Evolutionary conservation across 768 basidiomycete species (phyloP), one percentile per base, ranked within the genome.

Genomic region (Amanita rubescens): DNA sequence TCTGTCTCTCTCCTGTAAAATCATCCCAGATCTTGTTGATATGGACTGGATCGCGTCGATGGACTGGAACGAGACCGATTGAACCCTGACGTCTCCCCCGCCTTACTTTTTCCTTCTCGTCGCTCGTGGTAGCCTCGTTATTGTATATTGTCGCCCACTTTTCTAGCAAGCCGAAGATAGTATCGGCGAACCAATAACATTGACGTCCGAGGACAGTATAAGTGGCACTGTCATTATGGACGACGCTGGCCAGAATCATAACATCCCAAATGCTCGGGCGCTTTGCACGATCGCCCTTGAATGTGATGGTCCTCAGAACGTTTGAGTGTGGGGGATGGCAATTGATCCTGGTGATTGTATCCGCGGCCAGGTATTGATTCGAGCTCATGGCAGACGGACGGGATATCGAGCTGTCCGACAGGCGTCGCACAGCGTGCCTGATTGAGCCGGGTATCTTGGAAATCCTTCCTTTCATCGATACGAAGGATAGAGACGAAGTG

Each of bases 141-240:
- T 42, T 22, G 19, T 42, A 22, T 5, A 20, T 22, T 19, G 8
- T 20, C 20, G 47, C 30, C 49, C 49, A 51, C 5, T 14, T 38
- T 14, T 51, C 49, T 14, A 51, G 24, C 11, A 51, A 20, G 14
- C n/a, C 49, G 11, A 35, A 38, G 19, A 51, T 51, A 15, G 20
- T 38, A 12, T 51, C 49, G 3, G 49, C 49, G 19, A 51, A 51
- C 49, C 49, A 51, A 38, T 34, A 51, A 41, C 35, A 51, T 37
- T 51, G 49, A 9, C 37, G 22, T 3, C 27, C 49, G 15, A 39
- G 35, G 11, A 39, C 22, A 9, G 22, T 39, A 22, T 39, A 39
- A 11, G 22, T 22, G 19, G 20, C 24, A 5, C 49, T 41, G 9
- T 51, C 49, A 9, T 38, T 12, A n/a, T 39, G 35, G 10, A 51